Conservation (phyloP, 1,284 basidiomycete genomes). For the Trametes polyzona region DNA sequence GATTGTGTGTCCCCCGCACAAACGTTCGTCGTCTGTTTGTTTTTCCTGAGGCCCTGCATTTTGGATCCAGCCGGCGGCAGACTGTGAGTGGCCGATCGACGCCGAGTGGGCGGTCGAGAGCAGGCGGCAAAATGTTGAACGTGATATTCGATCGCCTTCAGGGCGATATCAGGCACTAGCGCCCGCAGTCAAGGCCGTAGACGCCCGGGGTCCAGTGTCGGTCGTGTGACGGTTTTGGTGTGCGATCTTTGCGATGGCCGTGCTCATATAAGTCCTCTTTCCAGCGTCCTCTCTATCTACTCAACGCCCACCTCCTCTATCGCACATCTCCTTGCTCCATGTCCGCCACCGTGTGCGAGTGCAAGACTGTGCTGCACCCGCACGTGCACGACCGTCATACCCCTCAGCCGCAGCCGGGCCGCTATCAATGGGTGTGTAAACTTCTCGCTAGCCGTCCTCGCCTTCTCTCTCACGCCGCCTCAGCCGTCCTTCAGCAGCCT, state of each 20-base stretch:
- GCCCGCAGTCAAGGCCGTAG: not conserved
- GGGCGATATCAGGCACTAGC: slow-evolving; percentile 9
- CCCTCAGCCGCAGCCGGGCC: not conserved
- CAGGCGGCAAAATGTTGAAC: not conserved
- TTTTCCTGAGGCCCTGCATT: too few relatives aligned
- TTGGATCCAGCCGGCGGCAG: too few relatives aligned
- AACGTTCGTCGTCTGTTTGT: too few relatives aligned
- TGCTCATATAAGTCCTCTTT: not conserved
- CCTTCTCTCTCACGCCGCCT: slow-evolving; percentile 1
- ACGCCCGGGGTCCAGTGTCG: slow-evolving; percentile 2
- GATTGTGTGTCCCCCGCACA: too few relatives aligned
- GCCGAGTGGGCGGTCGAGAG: not conserved
- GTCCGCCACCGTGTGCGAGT: slow-evolving; percentile 17
- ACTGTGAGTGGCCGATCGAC: too few relatives aligned
- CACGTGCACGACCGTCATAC: not conserved
- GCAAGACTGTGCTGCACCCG: not conserved
- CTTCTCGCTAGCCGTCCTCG: not conserved
- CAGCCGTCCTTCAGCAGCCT: slow-evolving; percentile 1
- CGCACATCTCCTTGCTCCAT: slow-evolving; percentile 1
- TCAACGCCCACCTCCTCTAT: not conserved
- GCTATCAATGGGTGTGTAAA: slow-evolving; percentile 21
- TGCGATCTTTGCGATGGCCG: not conserved
- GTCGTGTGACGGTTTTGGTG: slow-evolving; percentile 19
- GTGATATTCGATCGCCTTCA: slow-evolving; percentile 3
- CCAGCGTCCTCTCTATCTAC: not conserved